Evolutionary conservation across 805 yeast species (phyloP), one percentile per base, ranked within the genome.

Genomic region (Novakomyces olei): DNA sequence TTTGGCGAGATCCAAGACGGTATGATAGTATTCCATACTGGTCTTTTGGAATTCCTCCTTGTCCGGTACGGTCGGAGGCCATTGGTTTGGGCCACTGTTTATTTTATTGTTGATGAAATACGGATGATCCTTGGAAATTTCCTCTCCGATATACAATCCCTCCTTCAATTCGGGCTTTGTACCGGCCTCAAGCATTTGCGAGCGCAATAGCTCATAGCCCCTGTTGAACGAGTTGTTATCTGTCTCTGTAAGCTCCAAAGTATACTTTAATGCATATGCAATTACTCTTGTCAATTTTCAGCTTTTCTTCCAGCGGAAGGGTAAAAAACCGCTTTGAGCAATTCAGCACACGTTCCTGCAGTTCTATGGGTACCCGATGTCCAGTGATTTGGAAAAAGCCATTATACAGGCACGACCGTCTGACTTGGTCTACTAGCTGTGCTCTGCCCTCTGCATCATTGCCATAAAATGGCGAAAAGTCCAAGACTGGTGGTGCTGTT

Each of bases 281-380:
- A 23, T 19, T 29, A n/a, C 20, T 25, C 23, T 29, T 29, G 24
- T 25, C 20, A 23, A 29, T 9, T 17, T 10, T 17, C 4, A 29
- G 32, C 15, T 29, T 29, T 14, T 29, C 32, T 12, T 29, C 32
- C 15, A 29, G 20, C 1, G 32, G 32, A 6, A 29, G 32, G 15
- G 19, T 25, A 19, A 29, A 29, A n/a, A 29, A 29, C 10, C 19
- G 32, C 24, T 18, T 29, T 6, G 32, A 29, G 6, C 25, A 23
- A 14, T 25, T 23, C 15, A 29, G 20, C 7, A 25, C 32, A 17
- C 20, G 19, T 8, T 17, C 14, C 3, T 19, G 9, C n/a, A 29
- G 25, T 6, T 29, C 32, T 4, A n/a, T n/a, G 6, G 22, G 6
- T 7, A 29, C 12, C 4, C 12, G 8, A 8, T 17, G 24, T 15